Evolutionary conservation across 2,329 filamentous ascomycete genomes (phyloP), one percentile per base, ranked within the genome.

Genomic region (Colletotrichum orbiculare): DNA sequence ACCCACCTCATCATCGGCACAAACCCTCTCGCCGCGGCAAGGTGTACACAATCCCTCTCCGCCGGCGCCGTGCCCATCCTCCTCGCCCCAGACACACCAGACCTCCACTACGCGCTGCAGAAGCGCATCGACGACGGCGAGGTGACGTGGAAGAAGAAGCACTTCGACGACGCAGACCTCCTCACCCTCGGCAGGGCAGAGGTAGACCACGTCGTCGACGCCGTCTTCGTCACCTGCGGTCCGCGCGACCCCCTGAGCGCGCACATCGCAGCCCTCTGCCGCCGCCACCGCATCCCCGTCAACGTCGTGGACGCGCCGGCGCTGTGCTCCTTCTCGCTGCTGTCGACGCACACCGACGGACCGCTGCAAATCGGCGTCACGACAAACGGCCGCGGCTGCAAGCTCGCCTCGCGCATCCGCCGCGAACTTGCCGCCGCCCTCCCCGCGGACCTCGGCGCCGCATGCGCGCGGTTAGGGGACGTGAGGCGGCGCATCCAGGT

Each of bases 291-390:
- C 48, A 96, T 99, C 70, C 95, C 95, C 38, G 85, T 99, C 74
- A 99, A 99, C 77, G 93, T 98, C 34, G 88, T 93, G 66, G 96
- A 99, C 79, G 87, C 92, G 0, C 92, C 95, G 0, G 85, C 88
- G 39, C 89, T 98, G 13, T 97, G 94, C 81, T 92, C 93, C 34
- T 97, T 99, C 76, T 91, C 91, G 6, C 85, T 99, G 56, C 88
- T 98, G 49, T 96, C 94, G 33, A 96, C 93, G 8, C 89, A 98
- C 76, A 89, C 87, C 59, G 94, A 97, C 73, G 96, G 96, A 0
- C 95, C 96, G 9, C 83, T 99, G 45, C 96, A 98, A 75, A 91
- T 99, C 66, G 96, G 96, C 67, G 91, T 99, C 63, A 98, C 96
- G 3, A 98, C 96, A 1, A 97, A 96, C 64, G 95, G 96, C 17